Evolutionary conservation across 1,284 basidiomycete species (phyloP).

Genomic region (Kwoniella shivajii): DNA sequence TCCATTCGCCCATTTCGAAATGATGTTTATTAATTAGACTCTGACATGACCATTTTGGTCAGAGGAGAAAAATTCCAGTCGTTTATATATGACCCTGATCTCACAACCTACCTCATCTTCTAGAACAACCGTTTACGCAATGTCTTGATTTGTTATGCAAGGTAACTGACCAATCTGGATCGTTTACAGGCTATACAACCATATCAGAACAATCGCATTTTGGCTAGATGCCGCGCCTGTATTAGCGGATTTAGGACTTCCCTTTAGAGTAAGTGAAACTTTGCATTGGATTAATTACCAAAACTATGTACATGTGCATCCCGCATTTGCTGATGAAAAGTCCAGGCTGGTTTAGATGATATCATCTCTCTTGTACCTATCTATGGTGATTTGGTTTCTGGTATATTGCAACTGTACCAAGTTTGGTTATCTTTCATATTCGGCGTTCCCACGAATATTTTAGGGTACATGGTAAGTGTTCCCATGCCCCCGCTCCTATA

Average conservation of each 20-base stretch:
- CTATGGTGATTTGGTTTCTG: conserved; percentile 52
- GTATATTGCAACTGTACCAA: conserved; percentile 51
- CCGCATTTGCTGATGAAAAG: too few relatives aligned
- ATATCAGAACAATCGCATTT: conserved; percentile 51
- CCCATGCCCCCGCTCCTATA: too few relatives aligned
- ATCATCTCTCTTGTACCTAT: conserved; percentile 53
- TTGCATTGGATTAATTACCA: background rate
- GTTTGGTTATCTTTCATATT: conserved; percentile 52
- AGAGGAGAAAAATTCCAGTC: conserved; percentile 27
- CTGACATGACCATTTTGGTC: conserved; percentile 25
- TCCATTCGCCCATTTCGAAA: conserved; percentile 14
- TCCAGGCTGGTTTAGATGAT: conserved; percentile 54
- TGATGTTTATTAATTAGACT: conserved; percentile 42
- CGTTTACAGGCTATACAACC: conserved; percentile 53
- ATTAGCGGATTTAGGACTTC: conserved; percentile 51
- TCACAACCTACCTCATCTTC: too few relatives aligned
- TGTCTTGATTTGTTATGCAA: too few relatives aligned
- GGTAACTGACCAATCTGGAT: conserved; percentile 1
- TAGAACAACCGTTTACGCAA: too few relatives aligned
- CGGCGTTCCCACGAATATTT: conserved; percentile 37
- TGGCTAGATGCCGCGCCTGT: conserved; percentile 54
- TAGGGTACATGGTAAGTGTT: conserved; percentile 48
- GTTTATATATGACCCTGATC: conserved; percentile 28
- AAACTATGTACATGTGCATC: background rate
- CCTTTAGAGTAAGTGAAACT: conserved; percentile 44